Evolutionary conservation across 768 basidiomycete species (phyloP).

Genomic region (Pholiota microspora): DNA sequence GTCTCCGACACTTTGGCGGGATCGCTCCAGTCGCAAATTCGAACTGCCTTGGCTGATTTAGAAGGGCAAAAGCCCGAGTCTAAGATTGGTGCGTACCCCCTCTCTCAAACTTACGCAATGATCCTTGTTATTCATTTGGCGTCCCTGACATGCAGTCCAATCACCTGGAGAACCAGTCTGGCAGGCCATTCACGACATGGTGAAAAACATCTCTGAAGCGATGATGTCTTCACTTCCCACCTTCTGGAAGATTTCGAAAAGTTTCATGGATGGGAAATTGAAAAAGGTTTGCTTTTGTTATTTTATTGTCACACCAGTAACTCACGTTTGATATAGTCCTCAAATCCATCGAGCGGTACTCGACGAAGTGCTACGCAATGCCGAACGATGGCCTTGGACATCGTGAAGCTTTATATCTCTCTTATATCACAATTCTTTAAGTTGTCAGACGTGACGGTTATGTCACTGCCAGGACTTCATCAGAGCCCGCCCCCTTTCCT

Average conservation of each 20-base stretch:
- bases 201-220: constrained; percentile 85
- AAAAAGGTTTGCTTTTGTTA: constrained; percentile 58
- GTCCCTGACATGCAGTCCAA: constrained; percentile 44
- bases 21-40: constrained; percentile 57
- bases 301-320: constrained; percentile 5
- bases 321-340: constrained; percentile 20
- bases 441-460: constrained; percentile 62
- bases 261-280: constrained; percentile 91
- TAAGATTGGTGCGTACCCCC: constrained; percentile 51
- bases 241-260: constrained; percentile 91
- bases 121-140: constrained; percentile 7
- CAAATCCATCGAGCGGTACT: constrained; percentile 38
- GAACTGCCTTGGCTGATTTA: constrained; percentile 53
- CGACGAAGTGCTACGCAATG: constrained; percentile 83
- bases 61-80: constrained; percentile 64
- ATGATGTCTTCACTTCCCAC: constrained; percentile 83
- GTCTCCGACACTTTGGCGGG: constrained; percentile 37
- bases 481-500: constrained; percentile 49
- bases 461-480: constrained; percentile 28
- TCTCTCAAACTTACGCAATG: neutral
- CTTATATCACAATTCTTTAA: constrained; percentile 86
- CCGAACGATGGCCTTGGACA: constrained; percentile 83
- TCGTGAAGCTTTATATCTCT: constrained; percentile 82
- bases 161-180: constrained; percentile 76
- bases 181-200: constrained; percentile 74